Evolutionary conservation across 2,329 filamentous ascomycete genomes (phyloP).

Genomic region (Penicillium brasilianum): DNA sequence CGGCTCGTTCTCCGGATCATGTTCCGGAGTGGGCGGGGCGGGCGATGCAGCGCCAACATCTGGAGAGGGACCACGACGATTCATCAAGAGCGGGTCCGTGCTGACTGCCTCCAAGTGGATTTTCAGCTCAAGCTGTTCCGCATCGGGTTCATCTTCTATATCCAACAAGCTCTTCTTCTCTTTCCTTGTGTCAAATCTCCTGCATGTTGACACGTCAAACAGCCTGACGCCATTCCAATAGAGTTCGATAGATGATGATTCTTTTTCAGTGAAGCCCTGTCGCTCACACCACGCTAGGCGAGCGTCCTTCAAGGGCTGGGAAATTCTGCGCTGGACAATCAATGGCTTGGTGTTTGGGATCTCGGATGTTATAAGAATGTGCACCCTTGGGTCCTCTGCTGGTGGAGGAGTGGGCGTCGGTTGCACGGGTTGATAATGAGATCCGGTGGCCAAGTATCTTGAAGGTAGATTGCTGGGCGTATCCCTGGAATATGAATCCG

Average conservation of each 20-base stretch:
- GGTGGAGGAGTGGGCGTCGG: not conserved
- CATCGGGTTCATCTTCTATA: constrained; percentile 54
- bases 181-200: constrained; percentile 66
- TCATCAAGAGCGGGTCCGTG: constrained; percentile 60
- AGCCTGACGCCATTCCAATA: constrained; percentile 77
- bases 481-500: not conserved
- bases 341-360: constrained; percentile 66
- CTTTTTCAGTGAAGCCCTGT: constrained; percentile 59
- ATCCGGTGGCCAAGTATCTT: not conserved
- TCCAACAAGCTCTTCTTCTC: constrained; percentile 47
- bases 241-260: constrained; percentile 67
- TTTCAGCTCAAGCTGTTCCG: constrained; percentile 57
- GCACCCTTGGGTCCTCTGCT: constrained; percentile 57
- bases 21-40: constrained; percentile 11
- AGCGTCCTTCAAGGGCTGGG: constrained; percentile 70
- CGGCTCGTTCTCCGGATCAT: constrained; percentile 36
- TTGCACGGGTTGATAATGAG: not conserved
- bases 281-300: constrained; percentile 71
- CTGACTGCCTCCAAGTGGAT: constrained; percentile 83
- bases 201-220: constrained; percentile 76
- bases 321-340: constrained; percentile 69
- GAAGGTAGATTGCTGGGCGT: not conserved
- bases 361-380: constrained; percentile 70
- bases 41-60: not conserved
- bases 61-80: constrained; percentile 18